Percentiles rank a stretch among this genome's conserved stretches.
Evolutionary conservation across 345 rosid genomes (phyloP).

Genomic region (Pistacia vera): DNA sequence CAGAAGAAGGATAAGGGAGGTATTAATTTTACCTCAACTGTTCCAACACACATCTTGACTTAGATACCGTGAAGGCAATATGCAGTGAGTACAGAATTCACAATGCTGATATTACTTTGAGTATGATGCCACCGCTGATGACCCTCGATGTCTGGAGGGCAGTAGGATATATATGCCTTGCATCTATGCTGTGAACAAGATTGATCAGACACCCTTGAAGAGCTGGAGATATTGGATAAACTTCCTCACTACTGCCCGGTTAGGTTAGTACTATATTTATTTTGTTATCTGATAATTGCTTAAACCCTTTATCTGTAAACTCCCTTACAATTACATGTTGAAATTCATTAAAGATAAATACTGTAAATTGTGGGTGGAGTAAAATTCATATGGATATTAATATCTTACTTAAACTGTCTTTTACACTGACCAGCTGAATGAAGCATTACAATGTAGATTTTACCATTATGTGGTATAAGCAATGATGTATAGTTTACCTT

Average conservation of each 20-base stretch:
- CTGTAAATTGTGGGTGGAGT: neutral
- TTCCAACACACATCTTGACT: conserved; percentile 86
- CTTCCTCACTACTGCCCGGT: conserved; percentile 99
- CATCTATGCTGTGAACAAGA: conserved; percentile 93
- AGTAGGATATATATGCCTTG: conserved; percentile 98
- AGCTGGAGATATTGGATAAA: conserved; percentile 92
- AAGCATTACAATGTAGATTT: neutral
- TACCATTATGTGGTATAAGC: too few relatives aligned
- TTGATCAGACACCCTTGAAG: conserved; percentile 95
- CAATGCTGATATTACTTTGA: conserved; percentile 93
- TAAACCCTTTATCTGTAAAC: neutral
- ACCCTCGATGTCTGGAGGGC: conserved; percentile 97
- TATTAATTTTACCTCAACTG: conserved; percentile 86
- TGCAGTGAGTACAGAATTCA: conserved; percentile 97
- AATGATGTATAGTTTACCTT: neutral
- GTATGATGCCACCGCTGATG: conserved; percentile 97
- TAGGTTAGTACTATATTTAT: conserved; percentile 48
- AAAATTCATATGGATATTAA: neutral
- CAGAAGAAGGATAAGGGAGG: conserved; percentile 99
- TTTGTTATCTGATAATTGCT: neutral
- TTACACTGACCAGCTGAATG: neutral
- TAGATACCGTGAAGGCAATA: conserved; percentile 94
- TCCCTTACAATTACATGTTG: neutral
- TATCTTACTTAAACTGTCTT: neutral
- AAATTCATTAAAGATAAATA: neutral